phyloP scores from a whole-genome alignment of 1,284 basidiomycete genomes.

The Hemileia vastatrix region DNA sequence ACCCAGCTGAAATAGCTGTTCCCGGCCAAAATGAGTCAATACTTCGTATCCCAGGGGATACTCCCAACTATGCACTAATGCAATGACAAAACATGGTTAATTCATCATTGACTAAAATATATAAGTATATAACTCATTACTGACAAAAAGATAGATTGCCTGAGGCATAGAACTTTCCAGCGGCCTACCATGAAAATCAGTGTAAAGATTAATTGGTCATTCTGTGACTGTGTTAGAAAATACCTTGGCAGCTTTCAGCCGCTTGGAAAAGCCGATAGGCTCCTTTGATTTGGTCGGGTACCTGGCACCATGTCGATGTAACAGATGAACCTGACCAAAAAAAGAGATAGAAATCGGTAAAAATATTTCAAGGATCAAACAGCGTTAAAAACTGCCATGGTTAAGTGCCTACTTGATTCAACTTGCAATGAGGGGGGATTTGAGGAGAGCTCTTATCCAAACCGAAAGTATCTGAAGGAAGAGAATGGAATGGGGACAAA shows the following conservation, averaged over 20 bases:
- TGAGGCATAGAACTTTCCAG: slow-evolving; percentile 9
- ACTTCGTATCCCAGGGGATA: slow-evolving; percentile 47
- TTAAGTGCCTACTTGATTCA: slow-evolving; percentile 10
- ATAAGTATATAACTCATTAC: neutral
- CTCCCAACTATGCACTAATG: slow-evolving; percentile 15
- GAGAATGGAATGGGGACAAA: slow-evolving; percentile 21
- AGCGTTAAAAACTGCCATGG: neutral
- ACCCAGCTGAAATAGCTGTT: slow-evolving; percentile 44
- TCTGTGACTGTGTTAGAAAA: too few species aligned
- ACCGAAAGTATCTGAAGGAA: slow-evolving; percentile 17
- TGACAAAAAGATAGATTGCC: slow-evolving; percentile 21
- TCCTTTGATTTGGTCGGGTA: slow-evolving; percentile 21
- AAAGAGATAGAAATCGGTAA: neutral
- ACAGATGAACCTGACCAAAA: slow-evolving; percentile 14
- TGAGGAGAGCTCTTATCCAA: slow-evolving; percentile 15
- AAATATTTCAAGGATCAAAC: neutral
- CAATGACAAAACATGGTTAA: too few species aligned
- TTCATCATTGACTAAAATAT: too few species aligned
- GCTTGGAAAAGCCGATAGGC: slow-evolving; percentile 12
- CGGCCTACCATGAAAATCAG: too few species aligned
- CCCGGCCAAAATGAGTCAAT: slow-evolving; percentile 49
- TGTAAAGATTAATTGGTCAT: too few species aligned
- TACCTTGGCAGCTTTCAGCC: slow-evolving; percentile 19
- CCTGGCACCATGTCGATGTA: slow-evolving; percentile 22
- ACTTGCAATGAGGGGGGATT: slow-evolving; percentile 13